phyloP scores from a whole-genome alignment of 495 filamentous ascomycete genomes.

The Aspergillus biplanus region DNA sequence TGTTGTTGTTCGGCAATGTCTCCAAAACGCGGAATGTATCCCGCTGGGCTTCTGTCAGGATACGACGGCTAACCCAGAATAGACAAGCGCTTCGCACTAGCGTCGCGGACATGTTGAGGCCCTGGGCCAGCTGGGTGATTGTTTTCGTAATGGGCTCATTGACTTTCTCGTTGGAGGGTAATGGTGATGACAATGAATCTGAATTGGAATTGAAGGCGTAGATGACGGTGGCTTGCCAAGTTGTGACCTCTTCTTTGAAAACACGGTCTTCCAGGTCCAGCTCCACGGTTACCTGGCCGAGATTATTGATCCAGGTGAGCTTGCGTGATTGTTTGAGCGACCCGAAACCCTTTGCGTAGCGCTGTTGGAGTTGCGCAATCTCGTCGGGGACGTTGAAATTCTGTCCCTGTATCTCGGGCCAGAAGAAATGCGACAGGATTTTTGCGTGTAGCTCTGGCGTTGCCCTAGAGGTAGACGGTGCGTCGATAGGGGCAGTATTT shows the following conservation, averaged over 20 bases:
- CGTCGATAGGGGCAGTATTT: not conserved
- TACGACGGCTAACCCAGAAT: slow-evolving; percentile 83
- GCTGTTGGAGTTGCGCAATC: slow-evolving; percentile 64
- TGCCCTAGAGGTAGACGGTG: slow-evolving; percentile 1
- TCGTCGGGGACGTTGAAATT: slow-evolving; percentile 70
- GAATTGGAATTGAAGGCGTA: slow-evolving; percentile 69
- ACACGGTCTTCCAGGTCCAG: slow-evolving; percentile 82
- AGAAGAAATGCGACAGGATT: slow-evolving; percentile 91
- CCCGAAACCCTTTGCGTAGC: slow-evolving; percentile 79
- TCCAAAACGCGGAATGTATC: slow-evolving; percentile 69
- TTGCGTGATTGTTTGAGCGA: slow-evolving; percentile 78
- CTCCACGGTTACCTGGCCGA: slow-evolving; percentile 79
- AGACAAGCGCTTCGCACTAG: slow-evolving; percentile 76
- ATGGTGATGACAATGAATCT: not conserved
- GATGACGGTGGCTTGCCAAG: slow-evolving; percentile 90
- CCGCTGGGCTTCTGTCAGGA: slow-evolving; percentile 63
- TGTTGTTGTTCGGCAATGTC: slow-evolving; percentile 52
- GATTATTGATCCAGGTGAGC: slow-evolving; percentile 82
- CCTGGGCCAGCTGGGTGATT: slow-evolving; percentile 61
- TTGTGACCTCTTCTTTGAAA: slow-evolving; percentile 72
- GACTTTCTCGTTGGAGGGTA: slow-evolving; percentile 25
- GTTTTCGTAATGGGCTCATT: slow-evolving; percentile 49
- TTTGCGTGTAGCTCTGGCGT: slow-evolving; percentile 69
- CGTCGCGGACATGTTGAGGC: slow-evolving; percentile 74
- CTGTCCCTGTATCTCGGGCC: slow-evolving; percentile 82